Base-by-base conservation (phyloP, 306 rosid species). In the Cyamopsis tetragonoloba region DNA sequence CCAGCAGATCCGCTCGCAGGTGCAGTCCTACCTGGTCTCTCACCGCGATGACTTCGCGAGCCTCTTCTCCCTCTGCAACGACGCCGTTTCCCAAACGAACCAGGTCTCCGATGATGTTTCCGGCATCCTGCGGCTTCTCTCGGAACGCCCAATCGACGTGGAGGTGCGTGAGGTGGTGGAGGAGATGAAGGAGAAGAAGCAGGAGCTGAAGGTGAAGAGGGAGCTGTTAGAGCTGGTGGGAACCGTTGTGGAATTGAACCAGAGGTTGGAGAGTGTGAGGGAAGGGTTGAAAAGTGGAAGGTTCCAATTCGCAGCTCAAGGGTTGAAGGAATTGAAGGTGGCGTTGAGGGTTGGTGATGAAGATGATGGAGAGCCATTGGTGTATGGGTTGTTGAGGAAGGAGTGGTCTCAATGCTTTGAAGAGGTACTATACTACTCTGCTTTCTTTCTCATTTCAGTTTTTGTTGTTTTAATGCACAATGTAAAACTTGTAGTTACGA, bases 371-470 rank as follows among this genome's bases (percentile, higher is more conserved):
- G 95, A 89, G 82, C 98, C 98, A 2, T 66, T 88, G 80, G 97
- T 93, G 30, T 93, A 89, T 70, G 77, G 83, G 0, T 76, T 89
- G 62, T 77, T 89, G 78, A 86, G 84, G 82, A 84, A 82, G 78
- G 96, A 89, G 65, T 89, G 97, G 96, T 75, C 76, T 47, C 88
- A 67, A 39, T 88, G 88, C 82, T 93, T 88, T 72, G 96, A 93
- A 51, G 96, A 89, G 98, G 98, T 93, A 63, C 38, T 62, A 5
- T 93, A 63, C 38, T 62, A 5, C 55, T 15, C 5, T 35, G 50
- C 2, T 62, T 53, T 22, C 26, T 26, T n/a, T 48, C 12, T 38
- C 4, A 8, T 35, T 13, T 3, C 14, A 8, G 3, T 7, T 6
- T 10, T 14, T 35, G 37, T 8, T 49, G 15, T 12, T 51, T 32